Evolutionary conservation across 108 stramenopile species (phyloP), one percentile per base, ranked within the genome.

Genomic region (Cyclotella baltica): DNA sequence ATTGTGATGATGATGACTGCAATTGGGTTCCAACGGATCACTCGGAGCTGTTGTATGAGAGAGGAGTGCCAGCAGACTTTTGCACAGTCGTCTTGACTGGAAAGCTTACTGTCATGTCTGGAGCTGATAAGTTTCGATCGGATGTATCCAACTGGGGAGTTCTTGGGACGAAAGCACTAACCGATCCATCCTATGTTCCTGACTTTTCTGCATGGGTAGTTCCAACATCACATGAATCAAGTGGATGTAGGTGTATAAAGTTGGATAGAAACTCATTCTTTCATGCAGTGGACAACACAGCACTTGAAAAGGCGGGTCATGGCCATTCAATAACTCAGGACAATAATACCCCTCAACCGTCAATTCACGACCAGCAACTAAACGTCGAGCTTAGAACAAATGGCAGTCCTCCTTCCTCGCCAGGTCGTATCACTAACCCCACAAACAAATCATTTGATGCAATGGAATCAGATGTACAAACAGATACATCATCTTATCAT

Each of bases 121-220:
- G 97, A 33, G 70, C 85, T 25, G 95, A 97, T 66, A 88, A 86
- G 33, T 97, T 97, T 64, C 85, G 89, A 6, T 86, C 93, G 9
- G 93, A 95, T 48, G 83, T 92, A 29, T 90, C 93, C 16, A 87
- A 93, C 3, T 97, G 97, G 97, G 86, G 91, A 16, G 86, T 97
- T 62, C 77, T 97, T 28, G 95, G 88, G 1, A 72, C 83, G n/a
- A 66, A 72, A 22, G 90, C 93, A n/a, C 80, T 97, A 29, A 73
- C 81, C 25, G 70, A 87, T 56, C 62, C 86, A 15, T 34, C 55
- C 0, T 97, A 88, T 62, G 52, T 62, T 43, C 94, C 96, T 0
- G 96, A 97, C 73, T 97, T 95, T 68, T 80, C 89, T 22, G 94
- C 96, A 20, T 94, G 85, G 90, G 96, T 95, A 15, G 52, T 65